Percentiles rank a stretch among this genome's conserved stretches.
Evolutionary conservation across 495 filamentous ascomycete genomes (phyloP).

Genomic region (Lophiotrema nucula): DNA sequence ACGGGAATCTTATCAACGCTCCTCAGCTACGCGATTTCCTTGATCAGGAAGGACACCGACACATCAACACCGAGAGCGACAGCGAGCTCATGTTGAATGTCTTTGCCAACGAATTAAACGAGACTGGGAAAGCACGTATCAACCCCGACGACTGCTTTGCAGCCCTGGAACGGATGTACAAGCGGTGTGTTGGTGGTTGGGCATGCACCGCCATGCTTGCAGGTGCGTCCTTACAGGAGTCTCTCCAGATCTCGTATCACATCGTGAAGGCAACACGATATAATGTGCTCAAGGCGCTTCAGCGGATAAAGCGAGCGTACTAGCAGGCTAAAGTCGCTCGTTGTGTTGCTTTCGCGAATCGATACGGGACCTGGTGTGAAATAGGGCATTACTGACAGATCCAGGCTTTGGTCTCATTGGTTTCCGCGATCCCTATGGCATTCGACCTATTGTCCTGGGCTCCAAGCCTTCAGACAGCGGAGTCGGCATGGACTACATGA

Average conservation of each 20-base stretch:
- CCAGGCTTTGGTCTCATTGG: conserved; percentile 80
- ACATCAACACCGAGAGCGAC: conserved; percentile 96
- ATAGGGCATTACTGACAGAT: conserved; percentile 22
- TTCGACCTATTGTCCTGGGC: conserved; percentile 84
- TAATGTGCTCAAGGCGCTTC: too few species aligned
- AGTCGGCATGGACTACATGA: conserved; percentile 85
- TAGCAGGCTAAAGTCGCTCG: too few species aligned
- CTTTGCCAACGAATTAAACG: conserved; percentile 88
- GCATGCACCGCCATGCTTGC: conserved; percentile 91
- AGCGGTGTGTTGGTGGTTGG: conserved; percentile 78
- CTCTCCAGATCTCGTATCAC: too few species aligned
- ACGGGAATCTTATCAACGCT: conserved; percentile 96
- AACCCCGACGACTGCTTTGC: conserved; percentile 89
- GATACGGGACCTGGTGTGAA: background rate
- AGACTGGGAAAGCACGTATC: conserved; percentile 94
- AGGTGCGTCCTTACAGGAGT: conserved; percentile 55
- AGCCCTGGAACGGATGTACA: conserved; percentile 70
- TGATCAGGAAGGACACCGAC: conserved; percentile 84
- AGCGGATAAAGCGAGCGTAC: too few species aligned
- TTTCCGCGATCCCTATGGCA: conserved; percentile 87
- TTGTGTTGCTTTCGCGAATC: too few species aligned
- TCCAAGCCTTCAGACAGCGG: conserved; percentile 65
- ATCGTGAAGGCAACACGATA: too few species aligned
- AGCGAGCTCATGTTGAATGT: conserved; percentile 94
- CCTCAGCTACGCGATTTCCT: conserved; percentile 72